Evolutionary conservation across 2,329 filamentous ascomycete species (phyloP).

Genomic region (Ophiosphaerella herpotricha): DNA sequence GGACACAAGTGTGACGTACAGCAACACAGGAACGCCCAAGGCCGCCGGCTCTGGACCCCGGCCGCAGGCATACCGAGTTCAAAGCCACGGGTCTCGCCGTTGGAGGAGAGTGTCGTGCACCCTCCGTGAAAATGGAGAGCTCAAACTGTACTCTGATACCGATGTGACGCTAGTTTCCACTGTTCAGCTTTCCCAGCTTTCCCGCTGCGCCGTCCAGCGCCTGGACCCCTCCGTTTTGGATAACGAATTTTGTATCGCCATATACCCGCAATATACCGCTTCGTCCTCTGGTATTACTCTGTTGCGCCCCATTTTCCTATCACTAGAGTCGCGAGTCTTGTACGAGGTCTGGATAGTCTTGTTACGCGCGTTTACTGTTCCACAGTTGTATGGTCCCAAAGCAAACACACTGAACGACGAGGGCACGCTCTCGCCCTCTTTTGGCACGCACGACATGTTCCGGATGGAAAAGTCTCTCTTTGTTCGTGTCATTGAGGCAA

Average conservation of each 20-base stretch:
- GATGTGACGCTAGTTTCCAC: conserved; percentile 80
- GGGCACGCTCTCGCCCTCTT: conserved; percentile 40
- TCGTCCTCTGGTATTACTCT: conserved; percentile 74
- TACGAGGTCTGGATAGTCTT: conserved; percentile 98
- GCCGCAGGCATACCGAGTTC: conserved; percentile 60
- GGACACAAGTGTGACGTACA: conserved; percentile 69
- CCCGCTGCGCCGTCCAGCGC: conserved; percentile 86
- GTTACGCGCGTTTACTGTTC: conserved; percentile 86
- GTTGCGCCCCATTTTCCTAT: conserved; percentile 86
- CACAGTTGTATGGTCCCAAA: conserved; percentile 81
- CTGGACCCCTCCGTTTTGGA: conserved; percentile 89
- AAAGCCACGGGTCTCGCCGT: conserved; percentile 62
- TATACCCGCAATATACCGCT: conserved; percentile 89
- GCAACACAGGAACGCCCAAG: conserved; percentile 47
- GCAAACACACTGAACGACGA: conserved; percentile 50
- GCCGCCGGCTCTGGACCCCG: conserved; percentile 39
- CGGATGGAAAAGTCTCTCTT: conserved; percentile 66
- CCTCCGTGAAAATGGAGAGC: conserved; percentile 89
- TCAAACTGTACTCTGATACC: conserved; percentile 86
- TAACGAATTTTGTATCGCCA: conserved; percentile 90
- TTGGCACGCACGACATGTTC: conserved; percentile 63
- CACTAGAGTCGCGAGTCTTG: conserved; percentile 82
- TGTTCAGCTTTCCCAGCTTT: conserved; percentile 86
- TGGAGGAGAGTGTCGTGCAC: conserved; percentile 94
- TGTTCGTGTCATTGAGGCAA: conserved; percentile 66